These are phyloP conservation scores for Pythium aphanidermatum DNA, from an alignment of 352 stramenopile genomes.

Conservation along the genomic window DNA sequence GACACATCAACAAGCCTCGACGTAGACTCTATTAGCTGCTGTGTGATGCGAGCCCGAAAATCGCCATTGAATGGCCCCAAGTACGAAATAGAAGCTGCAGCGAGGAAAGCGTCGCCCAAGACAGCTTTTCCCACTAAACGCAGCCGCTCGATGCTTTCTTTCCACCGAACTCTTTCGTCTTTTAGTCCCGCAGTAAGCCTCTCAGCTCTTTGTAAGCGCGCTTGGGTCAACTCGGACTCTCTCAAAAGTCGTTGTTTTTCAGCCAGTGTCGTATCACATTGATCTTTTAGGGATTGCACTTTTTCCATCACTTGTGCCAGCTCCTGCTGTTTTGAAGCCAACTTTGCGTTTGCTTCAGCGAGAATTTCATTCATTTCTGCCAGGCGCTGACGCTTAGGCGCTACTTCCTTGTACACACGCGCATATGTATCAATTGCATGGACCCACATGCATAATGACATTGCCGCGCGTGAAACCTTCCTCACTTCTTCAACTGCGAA, in stretches of 20 bases:
- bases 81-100: constrained; percentile 56
- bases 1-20: constrained; percentile 26
- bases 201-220: constrained; percentile 46
- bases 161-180: constrained; percentile 67
- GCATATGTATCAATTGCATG: constrained; percentile 81
- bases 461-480: constrained; percentile 72
- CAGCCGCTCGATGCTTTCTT: constrained; percentile 49
- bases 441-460: constrained; percentile 88
- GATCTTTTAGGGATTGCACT: constrained; percentile 44
- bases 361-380: constrained; percentile 74
- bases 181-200: constrained; percentile 61
- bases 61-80: constrained; percentile 54
- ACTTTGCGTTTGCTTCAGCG: constrained; percentile 57
- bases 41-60: constrained; percentile 32
- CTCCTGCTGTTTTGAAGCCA: constrained; percentile 64
- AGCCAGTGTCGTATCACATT: constrained; percentile 49
- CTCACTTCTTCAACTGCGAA: constrained; percentile 80
- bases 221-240: constrained; percentile 57
- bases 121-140: constrained; percentile 37
- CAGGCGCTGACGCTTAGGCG: constrained; percentile 62
- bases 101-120: constrained; percentile 55
- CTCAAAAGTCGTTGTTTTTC: constrained; percentile 64
- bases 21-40: constrained; percentile 25
- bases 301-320: constrained; percentile 47
- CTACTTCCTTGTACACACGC: constrained; percentile 65